These are phyloP conservation scores for Apiospora marii DNA, from an alignment of 2,329 filamentous ascomycete species.

Conservation along the genomic window DNA sequence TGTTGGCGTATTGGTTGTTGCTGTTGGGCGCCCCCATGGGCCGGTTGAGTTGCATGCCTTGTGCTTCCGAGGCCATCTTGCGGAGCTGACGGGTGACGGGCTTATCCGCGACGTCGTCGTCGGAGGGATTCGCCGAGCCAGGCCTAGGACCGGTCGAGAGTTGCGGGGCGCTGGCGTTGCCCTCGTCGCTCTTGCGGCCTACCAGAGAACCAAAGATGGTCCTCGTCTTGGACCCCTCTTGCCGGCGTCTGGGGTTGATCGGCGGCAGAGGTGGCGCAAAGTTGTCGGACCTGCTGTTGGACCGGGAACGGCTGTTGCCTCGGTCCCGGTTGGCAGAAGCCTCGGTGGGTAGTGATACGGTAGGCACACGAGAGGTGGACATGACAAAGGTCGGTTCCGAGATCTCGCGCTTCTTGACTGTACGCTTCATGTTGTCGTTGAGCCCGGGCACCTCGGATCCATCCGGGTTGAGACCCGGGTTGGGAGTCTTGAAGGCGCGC, in stretches of 20 bases:
- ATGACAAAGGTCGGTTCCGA: slow-evolving; percentile 59
- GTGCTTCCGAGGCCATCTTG: slow-evolving; percentile 52
- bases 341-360: slow-evolving; percentile 48
- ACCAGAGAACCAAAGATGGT: slow-evolving; percentile 49
- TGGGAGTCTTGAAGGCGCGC: slow-evolving; percentile 44
- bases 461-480: slow-evolving; percentile 37
- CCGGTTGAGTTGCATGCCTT: slow-evolving; percentile 29
- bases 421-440: slow-evolving; percentile 50
- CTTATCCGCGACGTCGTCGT: slow-evolving; percentile 49
- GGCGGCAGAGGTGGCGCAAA: slow-evolving; percentile 62
- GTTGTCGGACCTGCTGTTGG: slow-evolving; percentile 46
- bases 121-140: slow-evolving; percentile 35
- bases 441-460: slow-evolving; percentile 39
- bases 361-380: slow-evolving; percentile 54
- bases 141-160: slow-evolving; percentile 27
- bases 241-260: slow-evolving; percentile 63
- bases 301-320: slow-evolving; percentile 48
- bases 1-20: slow-evolving; percentile 35
- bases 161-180: slow-evolving; percentile 42
- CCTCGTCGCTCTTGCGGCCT: slow-evolving; percentile 45
- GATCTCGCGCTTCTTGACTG: slow-evolving; percentile 56
- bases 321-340: slow-evolving; percentile 43
- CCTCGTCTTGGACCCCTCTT: slow-evolving; percentile 48
- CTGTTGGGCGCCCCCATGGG: slow-evolving; percentile 29
- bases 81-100: slow-evolving; percentile 50